Base-by-base conservation (phyloP, 2,329 filamentous ascomycete species). In the Lojkania enalia region DNA sequence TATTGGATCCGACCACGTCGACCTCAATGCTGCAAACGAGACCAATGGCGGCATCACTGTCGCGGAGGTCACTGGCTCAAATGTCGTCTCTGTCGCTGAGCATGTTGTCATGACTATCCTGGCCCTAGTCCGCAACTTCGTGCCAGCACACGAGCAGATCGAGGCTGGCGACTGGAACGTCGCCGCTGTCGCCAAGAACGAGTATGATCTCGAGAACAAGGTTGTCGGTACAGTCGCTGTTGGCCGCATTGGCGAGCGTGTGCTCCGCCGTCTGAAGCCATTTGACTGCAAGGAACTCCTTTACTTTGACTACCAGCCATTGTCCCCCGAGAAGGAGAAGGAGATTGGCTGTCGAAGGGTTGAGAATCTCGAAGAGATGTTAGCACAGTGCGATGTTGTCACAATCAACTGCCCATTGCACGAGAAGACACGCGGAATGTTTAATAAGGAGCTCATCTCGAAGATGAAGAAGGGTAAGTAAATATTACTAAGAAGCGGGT, bases 31-130 rank as follows among this genome's bases (percentile, higher is more conserved):
- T 33, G 94, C 94, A 73, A 97, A 97, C 87, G 91, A 86, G 79
- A 96, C 91, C 77, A 99, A 99, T 73, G 92, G 92, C 66, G 94
- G 94, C 71, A 78, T 97, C 77, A 99, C 91, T 61, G 94, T 99
- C 52, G 91, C 90, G 55, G 94, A 99, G 75, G 94, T 99, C 57
- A 99, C 94, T 7, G 94, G 94, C 69, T 95, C 88, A 77, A 99
- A 99, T 73, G 94, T 99, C 64, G 91, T 96, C 64, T 97, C 94
- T 39, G 94, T 99, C 55, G 94, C 94, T 49, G 94, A 99, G 83
- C 94, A 99, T 78, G 94, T 99, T 63, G 77, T 99, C 77, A 97
- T 99, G 94, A 99, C 94, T 72, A 97, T 97, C 75, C 87, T 99
- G 40, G 75, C 86, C 56, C 86, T 99, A 42, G 86, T 97, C 72